Base-by-base conservation (phyloP, 2,329 filamentous ascomycete species). In the Trichoderma sp. region DNA sequence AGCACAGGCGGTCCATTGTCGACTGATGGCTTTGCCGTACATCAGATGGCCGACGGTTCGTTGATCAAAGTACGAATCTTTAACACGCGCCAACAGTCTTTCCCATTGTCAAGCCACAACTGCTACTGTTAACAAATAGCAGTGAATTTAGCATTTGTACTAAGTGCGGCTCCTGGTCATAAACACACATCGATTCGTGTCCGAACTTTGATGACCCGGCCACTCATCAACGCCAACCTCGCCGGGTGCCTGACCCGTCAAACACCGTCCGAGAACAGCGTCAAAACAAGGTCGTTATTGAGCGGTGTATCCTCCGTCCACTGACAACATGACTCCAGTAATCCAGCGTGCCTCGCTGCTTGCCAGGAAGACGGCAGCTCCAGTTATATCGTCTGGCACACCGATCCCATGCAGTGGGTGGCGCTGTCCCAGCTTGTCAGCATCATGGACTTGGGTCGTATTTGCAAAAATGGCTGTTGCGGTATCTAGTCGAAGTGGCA, bases 221-320 rank as follows among this genome's bases (percentile, higher is more conserved):
- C 21, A 24, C 21, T 24, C 21, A 24, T 24, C 21, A 24, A 3
- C 21, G 21, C 21, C 21, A 24, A 24, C 21, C 21, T 24, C 21
- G 21, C 21, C 21, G 21, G 21, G 21, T 24, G 21, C 3, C 21
- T 24, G 21, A 24, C 21, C 21, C 21, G 21, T 24, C 21, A 24
- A 24, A 24, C 21, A 24, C 21, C 21, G 21, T 24, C 21, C 21
- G 21, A 24, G 21, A 24, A 24, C 21, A 24, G 21, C 21, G 21
- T 24, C 21, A 24, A 24, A 24, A 24, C 21, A 2, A 2, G 3
- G 21, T 24, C 0, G 51, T 67, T 41, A 74, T 62, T 72, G 70
- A 10, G 76, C 75, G 0, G 76, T 79, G 5, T 73, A 75, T 0
- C 79, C 79, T 1, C 78, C 79, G 62, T 80, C 79, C 0, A 80